These are phyloP conservation scores for Ascochyta lentis DNA, from an alignment of 2,329 filamentous ascomycete genomes.

Conservation along the genomic window DNA sequence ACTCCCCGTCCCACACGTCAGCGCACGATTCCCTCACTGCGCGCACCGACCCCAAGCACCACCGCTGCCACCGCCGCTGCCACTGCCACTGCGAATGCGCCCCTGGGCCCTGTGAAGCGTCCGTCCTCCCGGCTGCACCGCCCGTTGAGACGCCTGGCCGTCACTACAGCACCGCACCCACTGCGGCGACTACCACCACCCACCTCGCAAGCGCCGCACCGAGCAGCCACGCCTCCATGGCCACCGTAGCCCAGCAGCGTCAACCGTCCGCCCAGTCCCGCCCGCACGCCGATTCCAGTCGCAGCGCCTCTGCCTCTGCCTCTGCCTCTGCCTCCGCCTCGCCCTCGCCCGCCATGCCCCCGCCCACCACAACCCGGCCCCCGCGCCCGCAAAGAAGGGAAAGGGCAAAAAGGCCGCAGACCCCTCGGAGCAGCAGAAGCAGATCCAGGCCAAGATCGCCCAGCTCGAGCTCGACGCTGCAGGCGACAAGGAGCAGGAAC, in stretches of 20 bases:
- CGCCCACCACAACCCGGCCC: slow-evolving; percentile 56
- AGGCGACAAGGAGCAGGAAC: slow-evolving; percentile 92
- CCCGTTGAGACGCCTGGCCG: too few species aligned
- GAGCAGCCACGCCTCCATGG: slow-evolving; percentile 39
- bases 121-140: too few species aligned
- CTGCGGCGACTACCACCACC: slow-evolving; percentile 18
- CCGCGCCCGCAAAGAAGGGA: slow-evolving; percentile 71
- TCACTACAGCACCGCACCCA: slow-evolving; percentile 24
- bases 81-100: slow-evolving; percentile 27
- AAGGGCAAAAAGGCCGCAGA: slow-evolving; percentile 87
- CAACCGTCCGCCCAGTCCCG: slow-evolving; percentile 41
- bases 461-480: slow-evolving; percentile 93
- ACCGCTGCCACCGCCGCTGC: not conserved
- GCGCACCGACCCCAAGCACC: slow-evolving; percentile 21
- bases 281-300: slow-evolving; percentile 51
- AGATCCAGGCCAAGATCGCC: slow-evolving; percentile 90
- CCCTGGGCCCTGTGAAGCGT: slow-evolving; percentile 17
- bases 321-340: slow-evolving; percentile 46
- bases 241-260: slow-evolving; percentile 47
- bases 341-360: slow-evolving; percentile 54
- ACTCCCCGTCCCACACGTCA: slow-evolving; percentile 36
- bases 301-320: slow-evolving; percentile 46
- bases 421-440: slow-evolving; percentile 86
- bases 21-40: slow-evolving; percentile 19
- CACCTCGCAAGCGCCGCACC: slow-evolving; percentile 20